Conservation (phyloP, 129 eudicot genomes). For the Pittosporum tobira region DNA sequence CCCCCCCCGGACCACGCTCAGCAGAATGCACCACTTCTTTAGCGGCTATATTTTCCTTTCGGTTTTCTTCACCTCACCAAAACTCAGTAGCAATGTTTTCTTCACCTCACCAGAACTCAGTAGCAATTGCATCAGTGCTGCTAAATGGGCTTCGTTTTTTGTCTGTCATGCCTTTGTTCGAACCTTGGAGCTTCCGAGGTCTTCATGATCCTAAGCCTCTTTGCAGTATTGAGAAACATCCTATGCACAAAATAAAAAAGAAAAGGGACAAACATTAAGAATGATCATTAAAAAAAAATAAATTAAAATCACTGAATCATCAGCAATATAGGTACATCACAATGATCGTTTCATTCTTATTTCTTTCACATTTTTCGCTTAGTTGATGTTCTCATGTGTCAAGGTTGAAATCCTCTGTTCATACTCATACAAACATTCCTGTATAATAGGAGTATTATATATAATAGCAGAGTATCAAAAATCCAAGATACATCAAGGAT, state of each 20-base stretch:
- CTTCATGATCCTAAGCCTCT: slow-evolving; percentile 83
- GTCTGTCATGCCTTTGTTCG: slow-evolving; percentile 34
- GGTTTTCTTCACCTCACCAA: slow-evolving; percentile 1
- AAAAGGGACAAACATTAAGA: neutral
- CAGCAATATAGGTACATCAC: no score
- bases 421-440: no score
- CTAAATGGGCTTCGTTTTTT: slow-evolving; percentile 24
- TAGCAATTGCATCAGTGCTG: neutral
- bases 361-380: no score
- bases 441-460: no score
- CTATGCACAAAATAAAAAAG: slow-evolving; percentile 23
- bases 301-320: no score
- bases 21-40: slow-evolving; percentile 29
- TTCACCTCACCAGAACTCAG: slow-evolving; percentile 16
- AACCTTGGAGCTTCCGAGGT: slow-evolving; percentile 66
- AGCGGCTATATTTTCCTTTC: slow-evolving; percentile 29
- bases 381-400: no score
- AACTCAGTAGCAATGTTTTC: slow-evolving; percentile 8
- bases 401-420: no score
- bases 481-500: neutral
- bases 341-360: no score
- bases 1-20: slow-evolving; percentile 21
- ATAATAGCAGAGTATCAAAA: neutral
- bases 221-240: slow-evolving; percentile 76
- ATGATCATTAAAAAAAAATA: no score